Conservation (phyloP, 2,329 filamentous ascomycete genomes). For the Cladosporium colombiae region DNA sequence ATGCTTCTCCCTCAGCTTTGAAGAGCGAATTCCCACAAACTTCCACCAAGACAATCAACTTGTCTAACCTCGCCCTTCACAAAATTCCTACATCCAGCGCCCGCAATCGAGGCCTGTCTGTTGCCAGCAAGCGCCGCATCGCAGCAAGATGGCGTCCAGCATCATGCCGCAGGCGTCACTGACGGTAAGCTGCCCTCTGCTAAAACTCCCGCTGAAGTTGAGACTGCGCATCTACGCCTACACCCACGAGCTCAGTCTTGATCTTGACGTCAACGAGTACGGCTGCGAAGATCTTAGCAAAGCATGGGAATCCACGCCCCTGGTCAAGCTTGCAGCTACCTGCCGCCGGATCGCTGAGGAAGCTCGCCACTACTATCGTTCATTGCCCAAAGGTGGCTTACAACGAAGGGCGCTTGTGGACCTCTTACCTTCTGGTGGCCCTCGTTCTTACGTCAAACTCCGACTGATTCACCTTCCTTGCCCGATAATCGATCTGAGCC, state of each 20-base stretch:
- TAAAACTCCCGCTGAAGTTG: background rate
- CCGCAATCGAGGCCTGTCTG: background rate
- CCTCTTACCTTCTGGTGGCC: background rate
- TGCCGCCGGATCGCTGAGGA: background rate
- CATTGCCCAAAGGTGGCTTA: background rate
- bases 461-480: background rate
- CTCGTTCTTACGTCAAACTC: background rate
- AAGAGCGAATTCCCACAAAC: background rate
- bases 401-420: background rate
- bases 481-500: background rate
- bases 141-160: background rate
- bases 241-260: background rate
- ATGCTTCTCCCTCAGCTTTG: background rate
- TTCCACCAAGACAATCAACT: background rate
- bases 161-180: background rate
- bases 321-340: background rate
- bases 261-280: background rate
- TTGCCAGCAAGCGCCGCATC: background rate
- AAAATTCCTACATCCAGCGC: background rate
- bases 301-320: background rate
- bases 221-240: background rate
- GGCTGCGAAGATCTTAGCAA: background rate
- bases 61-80: background rate
- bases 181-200: background rate
- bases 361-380: background rate